Evolutionary conservation across 805 yeast genomes (phyloP).

Genomic region (Ogataea allantospora): DNA sequence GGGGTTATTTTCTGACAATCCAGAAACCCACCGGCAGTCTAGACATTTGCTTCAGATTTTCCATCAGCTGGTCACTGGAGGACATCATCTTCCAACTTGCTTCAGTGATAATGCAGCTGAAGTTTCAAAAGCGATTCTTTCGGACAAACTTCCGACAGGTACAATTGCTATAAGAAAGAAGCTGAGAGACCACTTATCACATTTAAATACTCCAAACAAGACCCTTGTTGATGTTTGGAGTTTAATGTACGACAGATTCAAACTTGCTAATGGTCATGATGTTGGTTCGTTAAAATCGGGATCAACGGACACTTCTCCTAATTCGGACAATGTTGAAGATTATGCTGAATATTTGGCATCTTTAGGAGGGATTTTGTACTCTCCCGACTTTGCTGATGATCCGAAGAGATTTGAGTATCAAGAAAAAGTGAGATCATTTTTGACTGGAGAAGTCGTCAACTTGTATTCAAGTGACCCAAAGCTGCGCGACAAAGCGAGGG

Average conservation of each 20-base stretch:
- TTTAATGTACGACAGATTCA: conserved; percentile 41
- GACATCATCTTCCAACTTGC: conserved; percentile 25
- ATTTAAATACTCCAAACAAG: conserved; percentile 34
- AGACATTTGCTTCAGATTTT: conserved; percentile 38
- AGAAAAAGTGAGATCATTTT: conserved; percentile 26
- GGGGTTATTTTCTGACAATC: conserved; percentile 50
- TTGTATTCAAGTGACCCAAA: conserved; percentile 27
- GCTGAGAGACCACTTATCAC: conserved; percentile 43
- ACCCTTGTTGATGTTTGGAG: conserved; percentile 43
- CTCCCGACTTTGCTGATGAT: conserved; percentile 28
- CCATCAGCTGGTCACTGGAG: conserved; percentile 20
- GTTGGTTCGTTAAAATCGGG: conserved; percentile 10
- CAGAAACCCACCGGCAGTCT: conserved; percentile 48
- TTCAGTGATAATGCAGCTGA: conserved; percentile 32
- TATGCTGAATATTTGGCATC: conserved; percentile 74
- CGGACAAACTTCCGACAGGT: conserved; percentile 65
- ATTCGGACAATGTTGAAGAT: conserved; percentile 34
- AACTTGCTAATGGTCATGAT: conserved; percentile 5
- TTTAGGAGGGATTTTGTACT: conserved; percentile 60
- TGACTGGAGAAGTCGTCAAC: conserved; percentile 24
- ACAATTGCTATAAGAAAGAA: conserved; percentile 72
- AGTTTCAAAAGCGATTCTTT: conserved; percentile 43
- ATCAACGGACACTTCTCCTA: conserved; percentile 3
- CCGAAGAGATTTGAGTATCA: conserved; percentile 28
- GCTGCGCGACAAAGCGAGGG: conserved; percentile 69